These are phyloP conservation scores for Lumnitzera racemosa DNA, from an alignment of 345 rosid genomes.

Conservation along the genomic window DNA sequence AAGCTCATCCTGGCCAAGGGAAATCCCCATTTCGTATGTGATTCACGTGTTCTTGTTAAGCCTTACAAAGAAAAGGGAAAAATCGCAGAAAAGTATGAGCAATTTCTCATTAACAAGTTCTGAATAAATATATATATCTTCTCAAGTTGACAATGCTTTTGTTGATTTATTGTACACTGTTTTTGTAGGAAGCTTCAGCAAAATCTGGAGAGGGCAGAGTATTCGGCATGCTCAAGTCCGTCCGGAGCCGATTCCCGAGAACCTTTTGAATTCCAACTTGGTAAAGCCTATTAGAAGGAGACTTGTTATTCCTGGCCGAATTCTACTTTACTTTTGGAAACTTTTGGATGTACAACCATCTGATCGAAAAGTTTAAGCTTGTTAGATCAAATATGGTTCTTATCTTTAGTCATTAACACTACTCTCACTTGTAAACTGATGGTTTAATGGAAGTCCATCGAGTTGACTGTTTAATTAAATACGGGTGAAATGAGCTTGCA, in stretches of 20 bases:
- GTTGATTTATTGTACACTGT: background rate
- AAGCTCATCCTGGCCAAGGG: conserved; percentile 69
- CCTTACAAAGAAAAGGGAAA: conserved; percentile 81
- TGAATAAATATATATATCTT: background rate
- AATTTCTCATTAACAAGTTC: background rate
- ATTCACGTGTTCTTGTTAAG: conserved; percentile 68
- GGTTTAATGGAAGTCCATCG: too few species aligned
- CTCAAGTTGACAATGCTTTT: conserved; percentile 7
- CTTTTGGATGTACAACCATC: background rate
- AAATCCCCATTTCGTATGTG: conserved; percentile 68
- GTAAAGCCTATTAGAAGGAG: conserved; percentile 19
- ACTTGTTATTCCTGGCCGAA: too few species aligned
- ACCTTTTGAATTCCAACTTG: conserved; percentile 44
- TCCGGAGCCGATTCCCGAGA: conserved; percentile 41
- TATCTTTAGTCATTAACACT: too few species aligned
- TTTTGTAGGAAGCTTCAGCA: conserved; percentile 45
- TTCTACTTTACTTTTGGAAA: background rate
- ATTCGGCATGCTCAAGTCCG: conserved; percentile 38
- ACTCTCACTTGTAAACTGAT: too few species aligned
- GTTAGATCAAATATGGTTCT: too few species aligned
- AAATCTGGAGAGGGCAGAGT: conserved; percentile 54
- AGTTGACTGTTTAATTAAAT: too few species aligned
- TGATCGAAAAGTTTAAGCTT: too few species aligned
- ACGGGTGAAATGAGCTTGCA: too few species aligned
- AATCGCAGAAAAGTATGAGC: conserved; percentile 43